Evolutionary conservation across 345 rosid genomes (phyloP).

Genomic region (Eucalyptus pauciflora): DNA sequence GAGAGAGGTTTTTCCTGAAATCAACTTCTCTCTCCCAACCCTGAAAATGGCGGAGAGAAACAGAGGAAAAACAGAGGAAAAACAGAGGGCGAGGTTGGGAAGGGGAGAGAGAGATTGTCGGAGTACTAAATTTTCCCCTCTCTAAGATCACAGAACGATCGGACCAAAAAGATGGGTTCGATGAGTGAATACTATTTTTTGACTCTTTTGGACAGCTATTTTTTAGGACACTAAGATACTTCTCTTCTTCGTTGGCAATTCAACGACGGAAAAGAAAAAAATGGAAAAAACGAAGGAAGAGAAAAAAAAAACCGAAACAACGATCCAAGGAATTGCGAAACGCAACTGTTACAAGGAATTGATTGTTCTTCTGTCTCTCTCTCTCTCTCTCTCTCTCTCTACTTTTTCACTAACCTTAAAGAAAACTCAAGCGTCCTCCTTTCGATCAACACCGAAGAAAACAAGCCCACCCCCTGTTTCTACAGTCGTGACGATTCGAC

Average conservation of each 20-base stretch:
- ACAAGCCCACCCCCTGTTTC: not conserved
- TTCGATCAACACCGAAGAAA: not conserved
- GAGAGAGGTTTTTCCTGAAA: constrained; percentile 3
- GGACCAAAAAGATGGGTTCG: constrained; percentile 3
- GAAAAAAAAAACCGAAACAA: not conserved
- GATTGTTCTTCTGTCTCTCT: not conserved
- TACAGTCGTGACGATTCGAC: constrained; percentile 1
- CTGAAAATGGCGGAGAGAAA: constrained; percentile 9
- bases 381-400: not conserved
- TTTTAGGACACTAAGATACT: constrained; percentile 18
- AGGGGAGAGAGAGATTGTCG: constrained; percentile 27
- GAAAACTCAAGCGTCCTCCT: constrained; percentile 24
- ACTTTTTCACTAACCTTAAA: constrained; percentile 9
- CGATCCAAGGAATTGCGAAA: not conserved
- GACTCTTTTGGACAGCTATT: constrained; percentile 55
- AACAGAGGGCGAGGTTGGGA: not conserved
- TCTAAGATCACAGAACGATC: not conserved
- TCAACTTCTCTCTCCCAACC: not conserved
- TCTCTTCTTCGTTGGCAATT: not conserved
- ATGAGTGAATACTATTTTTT: constrained; percentile 29
- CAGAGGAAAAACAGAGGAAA: not conserved
- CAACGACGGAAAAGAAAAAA: not conserved
- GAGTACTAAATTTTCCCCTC: not conserved
- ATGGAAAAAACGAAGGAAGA: not conserved
- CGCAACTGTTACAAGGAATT: not conserved